phyloP scores from a whole-genome alignment of 2,329 filamentous ascomycete species.

The Hymenotorrendiella dingleyae region DNA sequence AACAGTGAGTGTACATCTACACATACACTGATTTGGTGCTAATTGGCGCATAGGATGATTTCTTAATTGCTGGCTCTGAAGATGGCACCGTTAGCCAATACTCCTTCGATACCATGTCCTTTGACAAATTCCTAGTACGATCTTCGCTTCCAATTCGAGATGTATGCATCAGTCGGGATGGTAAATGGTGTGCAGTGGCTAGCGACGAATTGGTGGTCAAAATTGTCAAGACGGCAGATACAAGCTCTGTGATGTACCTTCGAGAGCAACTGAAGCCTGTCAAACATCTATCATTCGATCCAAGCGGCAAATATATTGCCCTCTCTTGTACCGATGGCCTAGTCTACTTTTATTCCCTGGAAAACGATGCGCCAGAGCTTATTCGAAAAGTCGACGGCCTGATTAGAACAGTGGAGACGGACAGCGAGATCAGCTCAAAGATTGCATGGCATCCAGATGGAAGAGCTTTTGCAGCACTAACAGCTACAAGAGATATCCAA shows the following conservation, averaged over 20 bases:
- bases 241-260: conserved; percentile 67
- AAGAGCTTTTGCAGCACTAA: conserved; percentile 80
- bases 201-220: conserved; percentile 94
- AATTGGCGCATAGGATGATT: conserved; percentile 52
- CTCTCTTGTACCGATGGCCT: conserved; percentile 85
- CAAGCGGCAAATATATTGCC: conserved; percentile 66
- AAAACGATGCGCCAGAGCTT: conserved; percentile 71
- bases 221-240: conserved; percentile 77
- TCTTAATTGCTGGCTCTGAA: conserved; percentile 85
- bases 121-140: conserved; percentile 77
- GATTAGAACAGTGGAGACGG: conserved; percentile 71
- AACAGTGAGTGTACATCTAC: conserved; percentile 38
- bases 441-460: conserved; percentile 93
- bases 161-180: conserved; percentile 73
- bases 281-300: conserved; percentile 89
- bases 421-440: conserved; percentile 68
- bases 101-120: conserved; percentile 65
- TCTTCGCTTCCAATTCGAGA: conserved; percentile 84
- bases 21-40: conserved; percentile 1
- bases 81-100: conserved; percentile 96
- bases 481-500: conserved; percentile 75
- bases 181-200: conserved; percentile 87
- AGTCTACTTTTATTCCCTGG: conserved; percentile 84
- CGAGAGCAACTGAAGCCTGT: conserved; percentile 79
- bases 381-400: conserved; percentile 80